Base-by-base conservation (phyloP, 73 alveolate genomes). In the Symbiodinium pilosum region DNA sequence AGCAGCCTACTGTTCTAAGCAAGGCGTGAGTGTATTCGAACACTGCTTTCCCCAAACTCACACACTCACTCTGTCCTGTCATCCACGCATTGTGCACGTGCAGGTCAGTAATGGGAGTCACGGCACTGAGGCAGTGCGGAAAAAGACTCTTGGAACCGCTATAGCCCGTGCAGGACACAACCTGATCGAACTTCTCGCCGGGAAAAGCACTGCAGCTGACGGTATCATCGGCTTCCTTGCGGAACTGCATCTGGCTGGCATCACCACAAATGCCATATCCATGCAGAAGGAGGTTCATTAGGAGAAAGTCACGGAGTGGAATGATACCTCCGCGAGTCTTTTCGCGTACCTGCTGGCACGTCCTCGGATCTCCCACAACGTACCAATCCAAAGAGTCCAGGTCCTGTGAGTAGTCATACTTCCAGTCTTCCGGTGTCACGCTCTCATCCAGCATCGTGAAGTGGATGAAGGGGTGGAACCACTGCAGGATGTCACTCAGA, bases 251-350 rank as follows among this genome's bases (percentile, higher is more conserved):
- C 41, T 64, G 81, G 81, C 81, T 28, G 38, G 81, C 81, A 28
- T 64, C 81, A 5, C 81, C 81, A 20, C 81, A 64, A 38, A 64
- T 26, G 20, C 81, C 81, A 28, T 64, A 64, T 28, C 83, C 93
- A 36, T 86, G 93, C 21, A 86, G 93, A 40, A 86, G 81, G 83
- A 86, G 83, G 54, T 86, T 86, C 93, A 86, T 86, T 54, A 86
- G 38, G 12, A 86, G 56, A 64, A 84, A 84, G 39, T 84, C 93
- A 44, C 93, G 52, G 47, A 84, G 59, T 34, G 93, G 81, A 28
- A 86, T 86, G 93, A 86, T 86, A 39, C 93, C 93, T 86, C 93
- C 93, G 24, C 93, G 93, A 14, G 93, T 86, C 93, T 86, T 86
- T 28, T 86, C 81, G 52, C 64, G 41, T 54, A 86, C 93, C 68